Percentiles rank a stretch among this genome's conserved stretches.
phyloP scores from a whole-genome alignment of 1,139 yeast genomes.

The Saccharomyces hybrid region DNA sequence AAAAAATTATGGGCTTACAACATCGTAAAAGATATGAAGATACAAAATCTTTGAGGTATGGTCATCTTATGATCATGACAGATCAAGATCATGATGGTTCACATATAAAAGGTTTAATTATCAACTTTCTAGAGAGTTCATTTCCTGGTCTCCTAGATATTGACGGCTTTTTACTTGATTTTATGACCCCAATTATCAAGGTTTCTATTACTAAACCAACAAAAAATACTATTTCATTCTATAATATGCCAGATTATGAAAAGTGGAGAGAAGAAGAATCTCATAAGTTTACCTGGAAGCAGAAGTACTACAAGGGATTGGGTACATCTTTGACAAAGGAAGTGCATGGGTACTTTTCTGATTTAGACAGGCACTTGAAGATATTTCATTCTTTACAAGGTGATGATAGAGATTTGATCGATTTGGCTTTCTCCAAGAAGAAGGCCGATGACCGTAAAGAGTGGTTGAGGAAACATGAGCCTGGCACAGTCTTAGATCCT shows the following conservation, averaged over 20 bases:
- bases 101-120: constrained; percentile 92
- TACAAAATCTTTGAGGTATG: constrained; percentile 74
- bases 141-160: constrained; percentile 89
- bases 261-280: constrained; percentile 87
- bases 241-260: constrained; percentile 94
- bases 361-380: constrained; percentile 79
- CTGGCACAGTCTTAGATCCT: constrained; percentile 93
- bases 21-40: constrained; percentile 81
- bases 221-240: constrained; percentile 61
- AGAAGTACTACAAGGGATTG: constrained; percentile 95
- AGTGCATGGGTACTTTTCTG: constrained; percentile 83
- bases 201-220: constrained; percentile 71
- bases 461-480: constrained; percentile 83
- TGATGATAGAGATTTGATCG: constrained; percentile 75
- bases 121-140: constrained; percentile 85
- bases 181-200: constrained; percentile 94
- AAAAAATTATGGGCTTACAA: constrained; percentile 91
- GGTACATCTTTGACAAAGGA: constrained; percentile 84
- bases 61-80: constrained; percentile 98
- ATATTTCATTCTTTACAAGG: constrained; percentile 75
- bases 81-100: constrained; percentile 99
- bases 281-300: constrained; percentile 69
- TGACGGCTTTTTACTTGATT: constrained; percentile 89
- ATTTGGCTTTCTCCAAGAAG: constrained; percentile 88
- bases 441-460: constrained; percentile 97